Conservation (phyloP, 345 rosid genomes). For the Acer negundo region DNA sequence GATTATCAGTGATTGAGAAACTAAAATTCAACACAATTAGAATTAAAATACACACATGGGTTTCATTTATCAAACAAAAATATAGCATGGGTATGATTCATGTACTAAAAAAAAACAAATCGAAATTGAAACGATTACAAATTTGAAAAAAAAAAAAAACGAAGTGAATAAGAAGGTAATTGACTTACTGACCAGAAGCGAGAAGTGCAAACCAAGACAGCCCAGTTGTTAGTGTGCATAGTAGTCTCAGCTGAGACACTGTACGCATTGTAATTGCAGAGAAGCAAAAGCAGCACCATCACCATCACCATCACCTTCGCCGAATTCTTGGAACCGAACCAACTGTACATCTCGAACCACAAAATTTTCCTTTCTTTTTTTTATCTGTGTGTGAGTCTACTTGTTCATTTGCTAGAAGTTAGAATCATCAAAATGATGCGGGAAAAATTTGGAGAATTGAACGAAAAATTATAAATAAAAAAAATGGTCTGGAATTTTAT, state of each 20-base stretch:
- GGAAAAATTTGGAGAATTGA: not conserved
- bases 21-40: not conserved
- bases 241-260: conserved; percentile 60
- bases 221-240: conserved; percentile 97
- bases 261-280: conserved; percentile 29
- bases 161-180: not conserved
- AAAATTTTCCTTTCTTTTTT: too few species aligned
- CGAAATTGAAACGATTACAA: not conserved
- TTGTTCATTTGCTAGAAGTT: not conserved
- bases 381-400: not conserved
- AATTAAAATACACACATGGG: not conserved
- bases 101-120: not conserved
- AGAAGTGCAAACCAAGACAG: conserved; percentile 97
- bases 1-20: not conserved
- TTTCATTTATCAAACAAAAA: not conserved
- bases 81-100: not conserved
- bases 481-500: too few species aligned
- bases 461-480: not conserved
- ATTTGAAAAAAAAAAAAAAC: not conserved
- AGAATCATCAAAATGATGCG: not conserved
- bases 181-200: conserved; percentile 73
- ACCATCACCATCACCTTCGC: not conserved
- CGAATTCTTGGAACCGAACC: not conserved
- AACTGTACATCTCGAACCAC: conserved; percentile 19
- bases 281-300: conserved; percentile 27